These are phyloP conservation scores for Syzygium grande DNA, from an alignment of 345 rosid species.

Conservation along the genomic window DNA sequence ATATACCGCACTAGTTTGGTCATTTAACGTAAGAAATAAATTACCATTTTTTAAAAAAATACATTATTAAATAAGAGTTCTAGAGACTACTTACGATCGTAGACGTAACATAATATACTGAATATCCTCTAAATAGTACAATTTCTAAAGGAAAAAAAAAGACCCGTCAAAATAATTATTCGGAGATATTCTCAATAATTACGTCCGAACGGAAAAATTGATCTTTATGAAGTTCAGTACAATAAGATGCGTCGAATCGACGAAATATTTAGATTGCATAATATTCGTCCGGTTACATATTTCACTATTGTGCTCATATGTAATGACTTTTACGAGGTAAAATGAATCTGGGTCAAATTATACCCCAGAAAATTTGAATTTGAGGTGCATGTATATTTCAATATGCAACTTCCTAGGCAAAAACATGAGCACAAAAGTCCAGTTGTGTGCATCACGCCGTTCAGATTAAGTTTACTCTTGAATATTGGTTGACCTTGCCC, in stretches of 20 bases:
- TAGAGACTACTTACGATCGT: rapidly evolving
- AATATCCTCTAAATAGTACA: background rate
- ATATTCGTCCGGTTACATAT: background rate
- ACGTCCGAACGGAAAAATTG: background rate
- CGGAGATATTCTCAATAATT: background rate
- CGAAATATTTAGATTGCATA: background rate
- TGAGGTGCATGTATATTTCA: background rate
- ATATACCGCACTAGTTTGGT: background rate
- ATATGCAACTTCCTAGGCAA: background rate
- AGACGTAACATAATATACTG: too few species aligned
- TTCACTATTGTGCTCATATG: too few species aligned
- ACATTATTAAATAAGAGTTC: background rate
- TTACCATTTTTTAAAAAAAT: too few species aligned
- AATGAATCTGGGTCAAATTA: too few species aligned
- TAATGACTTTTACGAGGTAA: too few species aligned
- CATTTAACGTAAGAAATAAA: background rate
- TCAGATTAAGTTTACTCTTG: background rate
- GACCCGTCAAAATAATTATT: background rate
- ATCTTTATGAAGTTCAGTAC: background rate
- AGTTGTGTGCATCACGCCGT: background rate
- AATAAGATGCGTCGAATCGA: background rate
- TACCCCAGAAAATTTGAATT: too few species aligned
- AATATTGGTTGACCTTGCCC: background rate
- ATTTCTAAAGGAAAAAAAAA: background rate
- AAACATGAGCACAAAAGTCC: background rate